phyloP scores from a whole-genome alignment of 2,329 filamentous ascomycete species.

The Talaromyces pinophilus region DNA sequence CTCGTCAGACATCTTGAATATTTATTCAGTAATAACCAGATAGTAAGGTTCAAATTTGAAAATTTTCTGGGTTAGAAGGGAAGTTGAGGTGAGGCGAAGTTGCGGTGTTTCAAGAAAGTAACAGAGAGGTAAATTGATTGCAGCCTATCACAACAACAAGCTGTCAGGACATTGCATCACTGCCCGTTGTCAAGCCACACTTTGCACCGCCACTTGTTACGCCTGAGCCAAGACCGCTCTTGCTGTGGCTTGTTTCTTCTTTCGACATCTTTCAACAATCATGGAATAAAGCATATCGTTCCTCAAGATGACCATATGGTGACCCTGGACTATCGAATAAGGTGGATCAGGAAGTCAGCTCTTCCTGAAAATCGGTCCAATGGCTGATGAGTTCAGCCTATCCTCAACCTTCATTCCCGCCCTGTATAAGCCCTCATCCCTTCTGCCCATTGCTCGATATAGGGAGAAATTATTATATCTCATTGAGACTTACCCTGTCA shows the following conservation, averaged over 20 bases:
- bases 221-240: background rate
- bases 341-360: constrained; percentile 7
- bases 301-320: constrained; percentile 5
- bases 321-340: background rate
- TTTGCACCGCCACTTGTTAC: background rate
- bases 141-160: constrained; percentile 47
- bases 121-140: background rate
- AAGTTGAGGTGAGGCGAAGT: background rate
- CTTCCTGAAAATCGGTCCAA: constrained; percentile 27
- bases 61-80: background rate
- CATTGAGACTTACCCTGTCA: constrained; percentile 79
- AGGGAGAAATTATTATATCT: constrained; percentile 78
- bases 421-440: constrained; percentile 77
- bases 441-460: constrained; percentile 86
- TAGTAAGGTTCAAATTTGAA: too few species aligned
- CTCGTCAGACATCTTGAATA: constrained; percentile 39
- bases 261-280: constrained; percentile 2
- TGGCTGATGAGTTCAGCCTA: constrained; percentile 48
- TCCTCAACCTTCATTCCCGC: constrained; percentile 67
- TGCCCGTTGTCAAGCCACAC: constrained; percentile 3
- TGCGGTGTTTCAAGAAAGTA: constrained; percentile 1
- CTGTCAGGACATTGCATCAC: constrained; percentile 12
- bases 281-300: background rate
- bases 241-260: constrained; percentile 9
- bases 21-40: background rate